Percentiles rank a stretch among this genome's conserved stretches.
Conservation (phyloP, 306 rosid genomes). For the Psophocarpus tetragonolobus region DNA sequence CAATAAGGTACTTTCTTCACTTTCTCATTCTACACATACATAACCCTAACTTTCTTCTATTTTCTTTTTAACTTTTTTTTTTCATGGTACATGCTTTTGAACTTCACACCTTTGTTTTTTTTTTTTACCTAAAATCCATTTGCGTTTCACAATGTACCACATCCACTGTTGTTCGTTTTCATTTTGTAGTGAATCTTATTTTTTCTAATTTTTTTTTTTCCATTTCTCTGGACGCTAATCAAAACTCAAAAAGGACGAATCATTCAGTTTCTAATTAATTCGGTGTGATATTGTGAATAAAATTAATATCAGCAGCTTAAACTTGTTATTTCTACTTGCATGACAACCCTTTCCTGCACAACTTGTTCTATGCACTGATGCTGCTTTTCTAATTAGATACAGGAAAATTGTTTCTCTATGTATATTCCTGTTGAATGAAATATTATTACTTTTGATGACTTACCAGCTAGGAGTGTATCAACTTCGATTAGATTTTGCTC, state of each 20-base stretch:
- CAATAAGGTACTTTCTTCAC: constrained; percentile 19
- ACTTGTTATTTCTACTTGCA: not conserved
- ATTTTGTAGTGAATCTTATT: not conserved
- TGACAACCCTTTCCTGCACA: not conserved
- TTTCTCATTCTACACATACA: constrained; percentile 12
- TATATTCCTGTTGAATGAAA: not conserved
- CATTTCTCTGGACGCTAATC: not conserved
- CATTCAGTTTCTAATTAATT: not conserved
- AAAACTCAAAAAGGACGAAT: not conserved
- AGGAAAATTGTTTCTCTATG: not conserved
- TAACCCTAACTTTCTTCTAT: not conserved
- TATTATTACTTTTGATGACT: not conserved
- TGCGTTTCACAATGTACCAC: not conserved
- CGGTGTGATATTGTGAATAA: not conserved
- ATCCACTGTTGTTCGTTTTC: not conserved
- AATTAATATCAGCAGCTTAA: not conserved
- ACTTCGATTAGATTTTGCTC: constrained; percentile 11
- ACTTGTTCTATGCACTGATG: not conserved
- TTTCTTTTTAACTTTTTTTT: not conserved
- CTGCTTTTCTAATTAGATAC: not conserved
- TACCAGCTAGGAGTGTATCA: constrained; percentile 31
- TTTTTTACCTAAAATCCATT: not conserved
- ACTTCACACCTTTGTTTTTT: not conserved
- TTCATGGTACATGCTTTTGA: not conserved
- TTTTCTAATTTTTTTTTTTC: not conserved